A percentile compares a stretch with the other conserved stretches of the same genome.
Evolutionary conservation across 225 moss, liverwort and hornwort species (phyloP).

Genomic region (Bryoerythrophyllum caledonicum): DNA sequence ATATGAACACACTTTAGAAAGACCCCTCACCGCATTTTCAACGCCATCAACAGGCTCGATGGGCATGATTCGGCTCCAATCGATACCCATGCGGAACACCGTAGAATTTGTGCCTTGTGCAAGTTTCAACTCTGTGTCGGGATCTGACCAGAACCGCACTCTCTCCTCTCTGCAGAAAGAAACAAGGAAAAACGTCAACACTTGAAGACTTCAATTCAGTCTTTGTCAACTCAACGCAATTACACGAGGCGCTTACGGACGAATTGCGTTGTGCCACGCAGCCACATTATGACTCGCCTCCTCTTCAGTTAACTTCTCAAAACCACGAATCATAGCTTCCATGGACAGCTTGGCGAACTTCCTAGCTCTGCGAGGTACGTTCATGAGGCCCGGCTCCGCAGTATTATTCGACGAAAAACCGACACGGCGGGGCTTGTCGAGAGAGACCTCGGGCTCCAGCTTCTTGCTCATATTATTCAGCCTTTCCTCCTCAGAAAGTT

Average conservation of each 20-base stretch:
- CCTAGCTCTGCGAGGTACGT: conserved; percentile 54
- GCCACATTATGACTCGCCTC: conserved; percentile 79
- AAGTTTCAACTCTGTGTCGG: conserved; percentile 91
- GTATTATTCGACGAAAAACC: conserved; percentile 27
- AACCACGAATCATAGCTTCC: conserved; percentile 98
- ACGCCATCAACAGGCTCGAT: conserved; percentile 81
- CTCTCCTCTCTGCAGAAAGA: conserved; percentile 70
- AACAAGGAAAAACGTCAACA: conserved; percentile 7
- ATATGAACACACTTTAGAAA: not conserved
- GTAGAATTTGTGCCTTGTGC: conserved; percentile 71
- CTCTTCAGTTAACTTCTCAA: conserved; percentile 77
- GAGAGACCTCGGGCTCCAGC: conserved; percentile 39
- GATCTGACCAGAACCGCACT: conserved; percentile 92
- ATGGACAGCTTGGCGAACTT: conserved; percentile 76
- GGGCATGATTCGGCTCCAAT: conserved; percentile 96
- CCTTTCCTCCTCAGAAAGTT: conserved; percentile 51
- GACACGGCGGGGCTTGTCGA: conserved; percentile 30
- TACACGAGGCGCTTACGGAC: conserved; percentile 63
- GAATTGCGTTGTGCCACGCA: conserved; percentile 98
- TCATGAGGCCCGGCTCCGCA: conserved; percentile 30
- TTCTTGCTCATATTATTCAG: conserved; percentile 35
- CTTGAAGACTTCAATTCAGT: not conserved
- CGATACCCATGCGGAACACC: conserved; percentile 96
- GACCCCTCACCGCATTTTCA: conserved; percentile 61
- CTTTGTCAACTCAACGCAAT: conserved; percentile 2